Evolutionary conservation across 148 eudicot species (phyloP), one percentile per base, ranked within the genome.

Genomic region (Fagopyrum homotropicum): DNA sequence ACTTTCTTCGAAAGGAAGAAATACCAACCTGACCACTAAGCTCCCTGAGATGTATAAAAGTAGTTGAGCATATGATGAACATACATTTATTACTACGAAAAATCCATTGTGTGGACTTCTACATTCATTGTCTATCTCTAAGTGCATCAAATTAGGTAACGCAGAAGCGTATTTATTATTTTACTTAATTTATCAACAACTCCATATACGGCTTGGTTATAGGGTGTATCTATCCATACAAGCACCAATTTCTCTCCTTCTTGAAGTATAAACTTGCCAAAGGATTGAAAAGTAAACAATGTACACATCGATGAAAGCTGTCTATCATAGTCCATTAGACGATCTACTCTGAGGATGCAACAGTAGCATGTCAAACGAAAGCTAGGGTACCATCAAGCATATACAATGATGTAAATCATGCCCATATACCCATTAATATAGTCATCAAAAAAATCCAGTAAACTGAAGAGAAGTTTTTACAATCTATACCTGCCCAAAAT

Each of bases 231-330:
- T 46, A 92, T 86, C 98, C 91, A 96, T 80, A 96, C 97, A 86
- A 96, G 98, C 56, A 96, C 95, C 87, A 96, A 73, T 85, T 96
- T 96, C 86, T 96, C 99, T 79, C 99, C 99, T 89, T 96, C 99
- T 86, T 96, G 98, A 76, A 96, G 99, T 57, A 96, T 75, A 82
- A 96, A 78, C 76, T 92, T 96, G n/a, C 89, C 89, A 55, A 92
- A 77, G 35, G 98, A 92, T 78, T 96, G 98, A 72, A 88, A 61
- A 22, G 99, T 92, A 82, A 96, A 96, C 72, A 92, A 68, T 78
- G 79, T 83, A 80, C 91, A 92, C 98, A 92, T 88, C 78, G 84
- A 84, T 60, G 82, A 88, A 7, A 96, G 90, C 57, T 89, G 89
- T 77, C 78, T 81, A 82, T 96, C 96, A 66, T 81, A 86, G 54